Conservation (phyloP, 176 grass and related monocot species). For the Cocos nucifera region DNA sequence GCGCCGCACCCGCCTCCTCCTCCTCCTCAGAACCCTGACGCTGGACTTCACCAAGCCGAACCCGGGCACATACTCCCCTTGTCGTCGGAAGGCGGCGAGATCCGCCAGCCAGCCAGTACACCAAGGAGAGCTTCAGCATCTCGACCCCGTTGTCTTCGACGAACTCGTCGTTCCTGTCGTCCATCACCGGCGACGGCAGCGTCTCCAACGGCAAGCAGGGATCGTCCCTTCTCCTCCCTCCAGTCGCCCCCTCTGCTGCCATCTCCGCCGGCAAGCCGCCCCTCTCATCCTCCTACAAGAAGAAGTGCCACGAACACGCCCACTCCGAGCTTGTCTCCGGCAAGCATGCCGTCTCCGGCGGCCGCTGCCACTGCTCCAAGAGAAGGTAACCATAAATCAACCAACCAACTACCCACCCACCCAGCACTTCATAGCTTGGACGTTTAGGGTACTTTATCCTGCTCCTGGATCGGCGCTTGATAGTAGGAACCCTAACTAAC, state of each 20-base stretch:
- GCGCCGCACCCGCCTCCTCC: neutral
- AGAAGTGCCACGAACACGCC: conserved; percentile 4
- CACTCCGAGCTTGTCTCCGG: conserved; percentile 5
- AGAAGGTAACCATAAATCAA: neutral
- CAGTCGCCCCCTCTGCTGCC: neutral
- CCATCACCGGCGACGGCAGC: conserved; percentile 14
- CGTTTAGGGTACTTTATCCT: too few species aligned
- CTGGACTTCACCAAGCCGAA: conserved; percentile 2
- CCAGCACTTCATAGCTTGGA: neutral
- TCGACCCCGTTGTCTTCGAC: conserved; percentile 7
- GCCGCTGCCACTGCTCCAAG: conserved; percentile 22
- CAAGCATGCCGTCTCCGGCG: conserved; percentile 3
- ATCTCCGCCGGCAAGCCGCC: conserved; percentile 10
- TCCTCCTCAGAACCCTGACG: neutral
- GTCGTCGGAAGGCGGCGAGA: neutral
- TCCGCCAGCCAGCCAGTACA: neutral
- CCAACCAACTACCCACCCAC: too few species aligned
- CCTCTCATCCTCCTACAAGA: conserved; percentile 7
- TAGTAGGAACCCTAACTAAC: too few species aligned
- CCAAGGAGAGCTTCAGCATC: conserved; percentile 13
- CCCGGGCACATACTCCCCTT: too few species aligned
- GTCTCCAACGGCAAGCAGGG: conserved; percentile 13
- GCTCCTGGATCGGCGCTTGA: too few species aligned
- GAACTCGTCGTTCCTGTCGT: conserved; percentile 16
- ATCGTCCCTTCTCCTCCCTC: neutral